Base-by-base conservation (phyloP, 2,329 filamentous ascomycete species). In the Colletotrichum australisinense region DNA sequence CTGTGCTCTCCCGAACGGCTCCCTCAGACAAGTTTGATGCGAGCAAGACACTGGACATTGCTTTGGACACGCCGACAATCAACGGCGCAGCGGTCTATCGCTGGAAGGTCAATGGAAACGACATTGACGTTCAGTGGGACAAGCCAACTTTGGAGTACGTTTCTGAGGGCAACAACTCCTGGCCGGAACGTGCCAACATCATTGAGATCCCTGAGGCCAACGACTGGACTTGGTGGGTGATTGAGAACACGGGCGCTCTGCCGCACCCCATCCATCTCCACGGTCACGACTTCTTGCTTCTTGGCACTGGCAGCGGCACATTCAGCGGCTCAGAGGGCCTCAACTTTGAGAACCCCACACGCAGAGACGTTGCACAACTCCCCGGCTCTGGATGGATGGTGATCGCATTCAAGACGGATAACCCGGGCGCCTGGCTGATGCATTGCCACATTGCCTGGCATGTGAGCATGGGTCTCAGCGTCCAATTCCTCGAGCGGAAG, bases 361-460 rank as follows among this genome's bases (percentile, higher is more conserved):
- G 87, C 1, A 80, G 87, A 22, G 87, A 89, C 76, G 85, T 84
- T 1, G 83, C 84, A 2, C 82, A 85, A 72, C 77, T 88, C 5
- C 84, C 85, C 0, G 78, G 77, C 1, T 76, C 75, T 11, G 87
- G 87, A 0, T 86, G 85, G 78, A 73, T 88, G 7, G 83, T 85
- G 5, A 78, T 89, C 49, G 86, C 84, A 0, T 89, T 87, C 78
- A 76, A 79, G 57, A 81, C 85, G 0, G 84, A 89, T 76, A 89
- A 89, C 76, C 87, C 87, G 0, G 87, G 87, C 59, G 78, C 81
- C 35, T 86, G 85, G 84, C 76, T 86, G 38, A 79, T 86, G 78
- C 85, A 87, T 76, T 87, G 85, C 78, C 85, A 87, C 77, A 87
- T 87, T 69, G 84, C 84, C 19, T 87, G 84, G 86, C 88, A 89